Conservation (phyloP, 2,329 filamentous ascomycete genomes). For the Scorias spongiosa region DNA sequence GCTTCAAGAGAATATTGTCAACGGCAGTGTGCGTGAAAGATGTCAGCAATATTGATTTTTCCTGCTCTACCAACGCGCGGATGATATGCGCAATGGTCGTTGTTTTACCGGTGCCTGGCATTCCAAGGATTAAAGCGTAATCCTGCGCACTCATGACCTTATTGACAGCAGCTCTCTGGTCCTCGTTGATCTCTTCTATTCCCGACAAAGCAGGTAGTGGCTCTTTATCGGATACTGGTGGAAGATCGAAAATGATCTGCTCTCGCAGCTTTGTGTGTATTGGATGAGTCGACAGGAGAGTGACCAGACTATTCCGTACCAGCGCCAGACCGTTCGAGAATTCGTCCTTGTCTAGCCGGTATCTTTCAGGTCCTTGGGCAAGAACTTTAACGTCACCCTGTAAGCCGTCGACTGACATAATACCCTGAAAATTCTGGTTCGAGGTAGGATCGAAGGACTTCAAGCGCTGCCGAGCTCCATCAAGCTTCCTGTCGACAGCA, state of each 20-base stretch:
- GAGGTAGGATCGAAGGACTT: constrained; percentile 57
- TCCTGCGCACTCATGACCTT: constrained; percentile 94
- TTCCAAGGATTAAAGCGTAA: constrained; percentile 92
- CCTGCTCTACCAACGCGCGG: constrained; percentile 68
- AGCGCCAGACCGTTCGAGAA: constrained; percentile 97
- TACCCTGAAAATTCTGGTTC: constrained; percentile 79
- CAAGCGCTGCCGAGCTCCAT: constrained; percentile 66
- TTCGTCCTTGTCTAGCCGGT: constrained; percentile 91
- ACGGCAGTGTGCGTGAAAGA: constrained; percentile 97
- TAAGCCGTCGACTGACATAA: constrained; percentile 56
- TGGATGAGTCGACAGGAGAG: constrained; percentile 52
- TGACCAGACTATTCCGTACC: constrained; percentile 83
- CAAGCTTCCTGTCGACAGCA: constrained; percentile 76
- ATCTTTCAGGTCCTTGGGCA: constrained; percentile 43
- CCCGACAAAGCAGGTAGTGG: constrained; percentile 11
- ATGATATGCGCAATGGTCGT: constrained; percentile 98
- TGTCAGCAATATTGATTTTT: constrained; percentile 82
- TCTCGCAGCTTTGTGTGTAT: constrained; percentile 45
- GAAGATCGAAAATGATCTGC: constrained; percentile 61
- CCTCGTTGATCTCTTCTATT: constrained; percentile 52
- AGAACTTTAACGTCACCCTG: constrained; percentile 1
- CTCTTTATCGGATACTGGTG: constrained; percentile 36
- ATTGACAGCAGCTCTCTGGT: constrained; percentile 72
- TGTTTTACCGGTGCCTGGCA: constrained; percentile 97
- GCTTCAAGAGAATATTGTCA: constrained; percentile 92